Percentiles rank a stretch among this genome's conserved stretches.
Evolutionary conservation across 75 land plant species (phyloP).

Genomic region (Cryptomeria japonica): DNA sequence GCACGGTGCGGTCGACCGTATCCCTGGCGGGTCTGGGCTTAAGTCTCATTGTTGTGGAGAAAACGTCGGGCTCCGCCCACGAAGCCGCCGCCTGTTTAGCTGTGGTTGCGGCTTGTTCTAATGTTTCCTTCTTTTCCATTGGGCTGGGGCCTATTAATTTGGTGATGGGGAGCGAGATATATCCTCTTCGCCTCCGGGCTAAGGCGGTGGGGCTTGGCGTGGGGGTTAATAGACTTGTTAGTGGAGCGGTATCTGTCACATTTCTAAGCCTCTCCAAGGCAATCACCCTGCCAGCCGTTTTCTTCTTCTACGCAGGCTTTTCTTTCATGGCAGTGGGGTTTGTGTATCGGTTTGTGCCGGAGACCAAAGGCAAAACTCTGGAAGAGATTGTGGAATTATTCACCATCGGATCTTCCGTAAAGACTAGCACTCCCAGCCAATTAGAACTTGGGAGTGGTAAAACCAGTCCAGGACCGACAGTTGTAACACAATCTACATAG

Average conservation of each 20-base stretch:
- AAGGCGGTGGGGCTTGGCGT: too few relatives aligned
- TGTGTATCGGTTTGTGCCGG: constrained; percentile 62
- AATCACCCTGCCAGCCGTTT: constrained; percentile 62
- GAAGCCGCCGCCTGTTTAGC: constrained; percentile 44
- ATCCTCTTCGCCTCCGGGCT: too few relatives aligned
- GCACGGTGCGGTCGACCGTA: constrained; percentile 49
- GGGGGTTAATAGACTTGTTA: too few relatives aligned
- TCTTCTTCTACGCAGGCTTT: constrained; percentile 62
- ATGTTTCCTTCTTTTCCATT: constrained; percentile 61
- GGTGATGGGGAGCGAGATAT: too few relatives aligned
- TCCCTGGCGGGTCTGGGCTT: constrained; percentile 46
- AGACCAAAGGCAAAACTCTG: constrained; percentile 77
- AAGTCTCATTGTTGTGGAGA: constrained; percentile 40
- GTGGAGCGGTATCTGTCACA: too few relatives aligned
- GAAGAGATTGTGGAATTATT: constrained; percentile 68
- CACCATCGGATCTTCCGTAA: neutral
- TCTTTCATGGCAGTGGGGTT: constrained; percentile 50
- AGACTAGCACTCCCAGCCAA: neutral
- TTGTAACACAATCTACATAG: too few relatives aligned
- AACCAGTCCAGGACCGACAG: neutral
- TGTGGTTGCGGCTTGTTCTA: constrained; percentile 43
- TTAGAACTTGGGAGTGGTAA: neutral
- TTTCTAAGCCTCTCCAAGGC: too few relatives aligned
- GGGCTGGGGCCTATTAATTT: constrained; percentile 68
- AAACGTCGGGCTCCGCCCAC: neutral